Evolutionary conservation across 2,329 filamentous ascomycete genomes (phyloP).

Genomic region (Fusarium papillatum): DNA sequence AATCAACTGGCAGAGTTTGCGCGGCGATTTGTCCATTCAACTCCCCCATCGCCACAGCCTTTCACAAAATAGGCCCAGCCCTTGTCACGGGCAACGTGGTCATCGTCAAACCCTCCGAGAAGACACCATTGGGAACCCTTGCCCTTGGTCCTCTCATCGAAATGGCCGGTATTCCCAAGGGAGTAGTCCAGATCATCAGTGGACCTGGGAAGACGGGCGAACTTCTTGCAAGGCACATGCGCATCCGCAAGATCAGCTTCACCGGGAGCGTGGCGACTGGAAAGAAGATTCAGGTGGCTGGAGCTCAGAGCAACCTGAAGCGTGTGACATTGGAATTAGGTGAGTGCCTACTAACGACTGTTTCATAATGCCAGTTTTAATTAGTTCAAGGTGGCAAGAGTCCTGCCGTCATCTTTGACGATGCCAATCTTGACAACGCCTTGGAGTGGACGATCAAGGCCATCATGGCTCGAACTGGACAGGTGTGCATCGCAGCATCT

Average conservation of each 20-base stretch:
- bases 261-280: conserved; percentile 78
- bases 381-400: conserved; percentile 73
- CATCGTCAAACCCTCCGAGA: neutral
- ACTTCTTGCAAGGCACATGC: neutral
- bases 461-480: conserved; percentile 79
- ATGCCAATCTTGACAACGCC: conserved; percentile 74
- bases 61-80: neutral
- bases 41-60: neutral
- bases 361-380: neutral
- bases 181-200: neutral
- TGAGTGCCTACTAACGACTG: neutral
- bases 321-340: conserved; percentile 76
- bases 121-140: neutral
- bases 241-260: conserved; percentile 71
- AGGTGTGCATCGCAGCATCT: conserved; percentile 82
- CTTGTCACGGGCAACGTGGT: neutral
- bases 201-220: neutral
- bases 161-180: neutral
- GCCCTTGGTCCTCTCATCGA: neutral
- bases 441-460: conserved; percentile 54
- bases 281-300: conserved; percentile 70
- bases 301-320: conserved; percentile 55
- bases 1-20: neutral
- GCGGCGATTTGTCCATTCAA: too few relatives aligned
- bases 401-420: conserved; percentile 74